Conservation (phyloP, 1,284 basidiomycete genomes). For the Takashimella tepidaria region DNA sequence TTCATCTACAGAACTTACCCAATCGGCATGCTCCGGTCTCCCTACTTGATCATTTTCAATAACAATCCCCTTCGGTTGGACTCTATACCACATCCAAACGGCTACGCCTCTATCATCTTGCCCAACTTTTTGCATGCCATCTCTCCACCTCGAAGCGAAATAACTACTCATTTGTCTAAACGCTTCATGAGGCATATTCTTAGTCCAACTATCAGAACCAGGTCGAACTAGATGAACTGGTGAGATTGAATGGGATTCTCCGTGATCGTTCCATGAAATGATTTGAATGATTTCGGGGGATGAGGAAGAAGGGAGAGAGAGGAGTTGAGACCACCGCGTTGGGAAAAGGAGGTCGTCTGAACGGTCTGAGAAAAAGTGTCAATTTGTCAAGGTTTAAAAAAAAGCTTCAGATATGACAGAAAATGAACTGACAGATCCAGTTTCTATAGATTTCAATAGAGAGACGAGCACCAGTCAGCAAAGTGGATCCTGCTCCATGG, state of each 20-base stretch:
- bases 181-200: slow-evolving; percentile 41
- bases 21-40: slow-evolving; percentile 35
- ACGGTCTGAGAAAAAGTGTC: slow-evolving; percentile 34
- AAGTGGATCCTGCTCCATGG: too few relatives aligned
- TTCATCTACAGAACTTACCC: slow-evolving; percentile 24
- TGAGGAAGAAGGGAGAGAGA: slow-evolving; percentile 19
- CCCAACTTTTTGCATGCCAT: slow-evolving; percentile 14
- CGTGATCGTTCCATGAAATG: slow-evolving; percentile 48
- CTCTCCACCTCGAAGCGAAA: slow-evolving; percentile 32
- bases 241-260: slow-evolving; percentile 45
- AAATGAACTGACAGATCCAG: slow-evolving; percentile 36
- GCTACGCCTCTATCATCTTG: slow-evolving; percentile 8
- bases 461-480: too few relatives aligned
- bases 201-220: slow-evolving; percentile 42
- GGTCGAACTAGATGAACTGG: slow-evolving; percentile 44
- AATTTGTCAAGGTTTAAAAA: too few relatives aligned
- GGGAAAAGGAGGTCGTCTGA: slow-evolving; percentile 47
- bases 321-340: slow-evolving; percentile 36
- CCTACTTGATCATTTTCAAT: slow-evolving; percentile 29
- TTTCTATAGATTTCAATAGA: slow-evolving; percentile 24
- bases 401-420: not conserved
- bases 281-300: slow-evolving; percentile 44
- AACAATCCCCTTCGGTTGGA: slow-evolving; percentile 22
- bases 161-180: slow-evolving; percentile 41
- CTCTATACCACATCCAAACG: slow-evolving; percentile 42